Evolutionary conservation across 768 basidiomycete genomes (phyloP).

Genomic region (Collybia nuda): DNA sequence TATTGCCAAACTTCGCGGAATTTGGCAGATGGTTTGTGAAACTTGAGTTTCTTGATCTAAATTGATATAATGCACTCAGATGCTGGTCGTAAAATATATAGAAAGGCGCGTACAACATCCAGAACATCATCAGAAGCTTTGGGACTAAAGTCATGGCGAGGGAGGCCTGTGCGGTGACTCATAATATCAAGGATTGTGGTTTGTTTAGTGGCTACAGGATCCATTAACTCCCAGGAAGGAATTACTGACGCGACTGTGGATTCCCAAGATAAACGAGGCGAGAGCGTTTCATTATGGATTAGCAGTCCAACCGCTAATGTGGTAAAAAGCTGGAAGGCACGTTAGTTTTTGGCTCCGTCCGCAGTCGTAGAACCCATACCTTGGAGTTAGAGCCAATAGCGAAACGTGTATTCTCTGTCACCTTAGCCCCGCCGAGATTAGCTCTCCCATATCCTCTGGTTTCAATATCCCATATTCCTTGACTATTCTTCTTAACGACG

Average conservation of each 20-base stretch:
- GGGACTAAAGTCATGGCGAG: slow-evolving; percentile 15
- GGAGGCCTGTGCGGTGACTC: slow-evolving; percentile 19
- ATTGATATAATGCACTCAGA: background rate
- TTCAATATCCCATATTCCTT: slow-evolving; percentile 3
- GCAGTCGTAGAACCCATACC: slow-evolving; percentile 17
- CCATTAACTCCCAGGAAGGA: slow-evolving; percentile 22
- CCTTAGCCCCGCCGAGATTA: slow-evolving; percentile 4
- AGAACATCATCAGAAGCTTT: slow-evolving; percentile 8
- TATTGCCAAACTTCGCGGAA: slow-evolving; percentile 29
- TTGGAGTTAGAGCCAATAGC: slow-evolving; percentile 31
- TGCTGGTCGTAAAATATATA: background rate
- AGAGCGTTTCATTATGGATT: slow-evolving; percentile 23
- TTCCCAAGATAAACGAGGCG: slow-evolving; percentile 23
- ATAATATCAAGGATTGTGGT: slow-evolving; percentile 18
- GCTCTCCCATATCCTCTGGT: slow-evolving; percentile 7
- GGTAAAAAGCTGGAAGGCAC: slow-evolving; percentile 19
- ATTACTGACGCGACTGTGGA: slow-evolving; percentile 21
- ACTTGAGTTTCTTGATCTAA: slow-evolving; percentile 18
- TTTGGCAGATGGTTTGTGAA: slow-evolving; percentile 23
- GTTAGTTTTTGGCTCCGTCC: background rate
- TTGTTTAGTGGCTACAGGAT: slow-evolving; percentile 18
- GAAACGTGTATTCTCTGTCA: slow-evolving; percentile 24
- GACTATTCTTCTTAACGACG: background rate
- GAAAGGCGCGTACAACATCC: slow-evolving; percentile 8
- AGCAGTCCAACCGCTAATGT: slow-evolving; percentile 23